Evolutionary conservation across 75 land plant genomes (phyloP).

Genomic region (Pinus taeda): DNA sequence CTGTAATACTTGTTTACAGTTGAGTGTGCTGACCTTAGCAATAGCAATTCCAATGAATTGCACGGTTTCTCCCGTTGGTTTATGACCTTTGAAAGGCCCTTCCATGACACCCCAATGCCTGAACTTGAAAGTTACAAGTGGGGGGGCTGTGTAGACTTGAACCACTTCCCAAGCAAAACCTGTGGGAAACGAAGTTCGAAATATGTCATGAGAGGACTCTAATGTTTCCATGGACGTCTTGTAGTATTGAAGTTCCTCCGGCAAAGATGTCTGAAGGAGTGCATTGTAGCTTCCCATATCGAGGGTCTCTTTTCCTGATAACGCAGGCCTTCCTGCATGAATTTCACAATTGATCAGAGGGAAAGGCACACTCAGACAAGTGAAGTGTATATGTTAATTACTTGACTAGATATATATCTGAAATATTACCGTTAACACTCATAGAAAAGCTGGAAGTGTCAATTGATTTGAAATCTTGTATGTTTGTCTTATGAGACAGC

Average conservation of each 20-base stretch:
- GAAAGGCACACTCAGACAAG: no score
- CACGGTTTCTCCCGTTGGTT: constrained; percentile 65
- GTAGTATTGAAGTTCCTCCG: constrained; percentile 55
- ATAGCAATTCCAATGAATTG: constrained; percentile 59
- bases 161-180: constrained; percentile 92
- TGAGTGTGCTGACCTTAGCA: constrained; percentile 32
- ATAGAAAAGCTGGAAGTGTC: no score
- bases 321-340: background rate
- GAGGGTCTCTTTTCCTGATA: constrained; percentile 64
- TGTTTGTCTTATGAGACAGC: no score
- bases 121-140: constrained; percentile 70
- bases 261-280: constrained; percentile 50
- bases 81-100: no score
- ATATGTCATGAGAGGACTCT: constrained; percentile 75
- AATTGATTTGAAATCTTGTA: no score
- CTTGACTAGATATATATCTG: no score
- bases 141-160: constrained; percentile 72
- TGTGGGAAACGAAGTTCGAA: constrained; percentile 55
- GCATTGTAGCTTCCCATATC: constrained; percentile 86
- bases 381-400: no score
- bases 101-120: constrained; percentile 85
- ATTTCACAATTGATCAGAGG: background rate
- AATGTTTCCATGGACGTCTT: constrained; percentile 64
- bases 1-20: no score
- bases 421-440: no score